phyloP scores from a whole-genome alignment of 1,284 basidiomycete genomes.

The Boletus smithii region DNA sequence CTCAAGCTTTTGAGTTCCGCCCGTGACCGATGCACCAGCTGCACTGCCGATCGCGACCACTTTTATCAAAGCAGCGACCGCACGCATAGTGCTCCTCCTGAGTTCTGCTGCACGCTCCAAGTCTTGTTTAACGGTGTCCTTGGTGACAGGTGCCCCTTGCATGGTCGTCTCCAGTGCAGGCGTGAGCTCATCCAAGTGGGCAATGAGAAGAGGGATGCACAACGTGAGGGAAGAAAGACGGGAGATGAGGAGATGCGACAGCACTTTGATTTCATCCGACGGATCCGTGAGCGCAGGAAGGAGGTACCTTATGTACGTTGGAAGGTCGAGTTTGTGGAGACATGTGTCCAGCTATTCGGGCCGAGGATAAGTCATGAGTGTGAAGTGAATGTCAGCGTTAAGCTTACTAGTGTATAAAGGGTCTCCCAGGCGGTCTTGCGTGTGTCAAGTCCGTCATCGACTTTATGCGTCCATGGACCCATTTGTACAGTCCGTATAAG shows the following conservation, averaged over 20 bases:
- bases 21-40: slow-evolving; percentile 52
- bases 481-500: slow-evolving; percentile 92
- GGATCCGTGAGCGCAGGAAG: slow-evolving; percentile 85
- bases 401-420: slow-evolving; percentile 85
- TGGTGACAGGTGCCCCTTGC: slow-evolving; percentile 87
- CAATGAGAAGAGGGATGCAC: slow-evolving; percentile 34
- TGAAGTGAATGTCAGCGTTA: neutral
- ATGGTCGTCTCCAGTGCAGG: slow-evolving; percentile 83
- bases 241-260: slow-evolving; percentile 94
- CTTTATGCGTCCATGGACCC: slow-evolving; percentile 97
- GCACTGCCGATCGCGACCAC: slow-evolving; percentile 50
- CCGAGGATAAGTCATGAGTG: slow-evolving; percentile 9
- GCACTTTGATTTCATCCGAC: slow-evolving; percentile 94
- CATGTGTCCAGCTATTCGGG: slow-evolving; percentile 78
- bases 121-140: slow-evolving; percentile 97
- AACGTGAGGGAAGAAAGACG: slow-evolving; percentile 78
- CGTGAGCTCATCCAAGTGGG: slow-evolving; percentile 83
- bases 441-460: slow-evolving; percentile 91
- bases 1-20: slow-evolving; percentile 57
- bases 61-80: slow-evolving; percentile 81
- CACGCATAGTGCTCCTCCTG: slow-evolving; percentile 83
- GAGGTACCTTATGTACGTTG: slow-evolving; percentile 81
- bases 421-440: slow-evolving; percentile 97
- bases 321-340: slow-evolving; percentile 79
- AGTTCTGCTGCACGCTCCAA: slow-evolving; percentile 91